Conservation (phyloP, 2,329 filamentous ascomycete species). For the Stromatinia cepivora region DNA sequence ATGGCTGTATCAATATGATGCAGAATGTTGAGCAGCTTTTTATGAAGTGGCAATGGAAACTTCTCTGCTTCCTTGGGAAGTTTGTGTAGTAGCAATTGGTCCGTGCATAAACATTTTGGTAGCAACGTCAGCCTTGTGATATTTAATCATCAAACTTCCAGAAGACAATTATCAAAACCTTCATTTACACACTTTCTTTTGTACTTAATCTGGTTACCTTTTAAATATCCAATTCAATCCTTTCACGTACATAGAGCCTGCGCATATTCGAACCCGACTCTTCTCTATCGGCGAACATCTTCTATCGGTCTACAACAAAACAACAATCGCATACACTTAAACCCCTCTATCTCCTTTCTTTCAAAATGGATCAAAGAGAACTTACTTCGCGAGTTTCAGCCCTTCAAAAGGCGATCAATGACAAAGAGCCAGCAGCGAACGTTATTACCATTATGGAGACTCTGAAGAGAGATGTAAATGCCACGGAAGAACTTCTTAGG, state of each 20-base stretch:
- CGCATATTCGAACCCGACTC: neutral
- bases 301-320: neutral
- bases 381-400: conserved; percentile 46
- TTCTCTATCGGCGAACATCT: neutral
- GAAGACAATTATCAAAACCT: conserved; percentile 4
- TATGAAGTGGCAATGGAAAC: neutral
- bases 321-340: conserved; percentile 15
- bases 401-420: conserved; percentile 74
- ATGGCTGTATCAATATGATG: neutral
- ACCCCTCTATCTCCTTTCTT: conserved; percentile 18
- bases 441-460: conserved; percentile 74
- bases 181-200: conserved; percentile 5
- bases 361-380: conserved; percentile 38
- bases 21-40: neutral
- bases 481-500: conserved; percentile 86
- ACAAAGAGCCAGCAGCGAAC: conserved; percentile 71
- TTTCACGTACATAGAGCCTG: neutral
- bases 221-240: neutral
- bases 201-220: neutral
- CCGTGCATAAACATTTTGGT: conserved; percentile 13
- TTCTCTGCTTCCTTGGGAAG: neutral
- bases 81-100: neutral
- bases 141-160: conserved; percentile 14
- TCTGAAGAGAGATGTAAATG: conserved; percentile 75
- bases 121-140: conserved; percentile 17